Base-by-base conservation (phyloP, 2,329 filamentous ascomycete species). In the Corynespora cassiicola region DNA sequence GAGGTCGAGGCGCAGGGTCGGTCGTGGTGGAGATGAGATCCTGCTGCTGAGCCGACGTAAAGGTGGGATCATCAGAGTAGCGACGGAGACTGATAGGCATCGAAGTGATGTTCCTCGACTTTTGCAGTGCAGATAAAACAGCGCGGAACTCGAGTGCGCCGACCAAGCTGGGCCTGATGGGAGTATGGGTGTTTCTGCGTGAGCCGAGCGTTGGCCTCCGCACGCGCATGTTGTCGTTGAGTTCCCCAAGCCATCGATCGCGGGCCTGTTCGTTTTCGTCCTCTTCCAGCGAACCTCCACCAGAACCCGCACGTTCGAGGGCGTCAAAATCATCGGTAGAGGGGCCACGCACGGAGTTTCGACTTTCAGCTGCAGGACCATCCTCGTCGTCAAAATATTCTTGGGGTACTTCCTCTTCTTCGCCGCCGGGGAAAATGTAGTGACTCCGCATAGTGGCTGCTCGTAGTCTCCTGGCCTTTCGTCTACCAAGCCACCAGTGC, bases 71-170 rank as follows among this genome's bases (percentile, higher is more conserved):
- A 46, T 88, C 84, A 1, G 86, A 88, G 59, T 86, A 86, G 54
- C 85, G 82, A 43, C 87, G 80, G 16, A 83, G 70, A 49, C 84
- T 78, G 45, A 95, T 84, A 2, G 84, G 80, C 27, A 84, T 80
- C 12, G 87, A 79, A 54, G 85, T 83, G 17, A 88, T 81, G 49
- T 89, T 94, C 58, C 88, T 82, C 39, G 90, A 88, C 50, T 85
- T 87, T 57, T 95, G 85, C 39, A 99, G 72, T 3, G 90, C 90
- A n/a, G 88, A 86, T 29, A 99, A 74, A 3, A 96, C 86, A 2
- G 92, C 92, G 54, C 91, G 82, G 56, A 99, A 99, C 69, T 99
- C 94, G 40, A 99, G 75, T 7, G 89, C 94, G 27, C 94, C 94
- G 3, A 99, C 86, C 30, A 99, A 74, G 73, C 94, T 97, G 1